Conservation (phyloP, 305 asterid species). For the Rubia tinctorum region DNA sequence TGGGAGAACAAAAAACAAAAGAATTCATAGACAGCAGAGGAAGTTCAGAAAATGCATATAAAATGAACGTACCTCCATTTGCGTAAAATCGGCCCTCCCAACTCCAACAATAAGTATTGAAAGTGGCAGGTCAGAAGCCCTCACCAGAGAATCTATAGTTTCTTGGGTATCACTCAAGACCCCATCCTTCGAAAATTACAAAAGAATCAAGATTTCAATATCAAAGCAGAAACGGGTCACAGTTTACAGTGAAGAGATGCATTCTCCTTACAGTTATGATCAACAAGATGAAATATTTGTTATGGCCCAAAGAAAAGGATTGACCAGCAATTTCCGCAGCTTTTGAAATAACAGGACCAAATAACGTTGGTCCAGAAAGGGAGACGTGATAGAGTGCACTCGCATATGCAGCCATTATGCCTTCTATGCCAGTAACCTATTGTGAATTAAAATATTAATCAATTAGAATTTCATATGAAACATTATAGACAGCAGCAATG, state of each 20-base stretch:
- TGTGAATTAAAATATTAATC: not conserved
- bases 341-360: slow-evolving; percentile 67
- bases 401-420: slow-evolving; percentile 74
- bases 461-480: too few species aligned
- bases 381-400: slow-evolving; percentile 52
- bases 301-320: slow-evolving; percentile 44
- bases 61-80: slow-evolving; percentile 59
- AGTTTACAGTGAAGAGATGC: not conserved
- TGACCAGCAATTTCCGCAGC: slow-evolving; percentile 68
- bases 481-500: too few species aligned
- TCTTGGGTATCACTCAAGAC: slow-evolving; percentile 66
- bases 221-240: not conserved
- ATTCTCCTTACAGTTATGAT: slow-evolving; percentile 57
- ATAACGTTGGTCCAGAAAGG: slow-evolving; percentile 73
- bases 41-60: not conserved
- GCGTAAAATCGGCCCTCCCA: slow-evolving; percentile 67
- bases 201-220: not conserved
- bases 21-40: not conserved
- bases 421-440: slow-evolving; percentile 72
- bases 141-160: slow-evolving; percentile 56
- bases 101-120: slow-evolving; percentile 80
- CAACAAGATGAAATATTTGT: slow-evolving; percentile 62
- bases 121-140: slow-evolving; percentile 74
- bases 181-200: slow-evolving; percentile 49
- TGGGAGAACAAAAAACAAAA: not conserved